Percentiles rank a stretch among this genome's conserved stretches.
Evolutionary conservation across 192 early-diverging fungal genomes (phyloP).

Genomic region (Borealophlyctis nickersoniae): DNA sequence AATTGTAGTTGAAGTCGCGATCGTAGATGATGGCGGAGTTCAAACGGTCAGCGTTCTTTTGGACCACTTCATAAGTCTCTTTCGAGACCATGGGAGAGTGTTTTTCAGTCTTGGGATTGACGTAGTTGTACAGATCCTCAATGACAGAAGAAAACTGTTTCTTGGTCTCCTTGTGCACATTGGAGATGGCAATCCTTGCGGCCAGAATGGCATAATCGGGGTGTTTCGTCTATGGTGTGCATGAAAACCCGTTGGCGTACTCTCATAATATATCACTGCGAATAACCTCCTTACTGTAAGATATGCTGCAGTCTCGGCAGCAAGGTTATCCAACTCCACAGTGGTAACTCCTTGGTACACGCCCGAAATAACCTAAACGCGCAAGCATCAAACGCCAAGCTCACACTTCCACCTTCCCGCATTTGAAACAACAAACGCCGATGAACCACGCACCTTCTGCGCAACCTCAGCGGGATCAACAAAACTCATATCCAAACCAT

Average conservation of each 20-base stretch:
- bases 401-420: too few relatives aligned
- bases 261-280: too few relatives aligned
- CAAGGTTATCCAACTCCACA: slow-evolving; percentile 93
- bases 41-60: slow-evolving; percentile 73
- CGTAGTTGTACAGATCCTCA: slow-evolving; percentile 79
- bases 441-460: slow-evolving; percentile 73
- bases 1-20: slow-evolving; percentile 97
- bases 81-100: slow-evolving; percentile 90
- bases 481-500: slow-evolving; percentile 88
- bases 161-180: slow-evolving; percentile 71
- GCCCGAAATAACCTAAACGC: slow-evolving; percentile 81
- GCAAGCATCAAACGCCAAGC: too few relatives aligned
- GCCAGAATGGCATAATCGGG: slow-evolving; percentile 96
- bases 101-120: slow-evolving; percentile 88
- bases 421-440: too few relatives aligned
- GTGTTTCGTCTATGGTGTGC: slow-evolving; percentile 68
- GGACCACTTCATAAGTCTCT: slow-evolving; percentile 62
- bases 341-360: slow-evolving; percentile 98
- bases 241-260: too few relatives aligned
- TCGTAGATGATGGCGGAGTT: slow-evolving; percentile 97
- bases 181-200: slow-evolving; percentile 93
- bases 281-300: slow-evolving; percentile 54
- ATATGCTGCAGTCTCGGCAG: slow-evolving; percentile 83
- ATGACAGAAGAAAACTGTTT: slow-evolving; percentile 78
- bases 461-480: slow-evolving; percentile 86